Evolutionary conservation across 192 early-diverging fungal species (phyloP).

Genomic region (Rhizophlyctis rosea): DNA sequence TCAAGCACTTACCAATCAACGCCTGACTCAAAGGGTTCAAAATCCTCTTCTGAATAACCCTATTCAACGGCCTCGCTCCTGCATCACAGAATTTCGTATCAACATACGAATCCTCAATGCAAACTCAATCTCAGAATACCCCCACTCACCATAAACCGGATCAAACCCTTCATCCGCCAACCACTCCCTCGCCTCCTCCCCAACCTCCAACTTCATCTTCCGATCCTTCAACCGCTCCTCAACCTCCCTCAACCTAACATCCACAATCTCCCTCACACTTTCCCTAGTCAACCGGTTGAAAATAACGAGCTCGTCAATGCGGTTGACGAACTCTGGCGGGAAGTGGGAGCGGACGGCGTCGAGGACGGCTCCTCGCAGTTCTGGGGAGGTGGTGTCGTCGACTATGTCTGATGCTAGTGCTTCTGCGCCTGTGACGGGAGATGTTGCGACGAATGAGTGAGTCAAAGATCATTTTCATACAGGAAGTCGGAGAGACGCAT

Average conservation of each 20-base stretch:
- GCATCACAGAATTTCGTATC: not conserved
- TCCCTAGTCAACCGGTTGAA: conserved; percentile 61
- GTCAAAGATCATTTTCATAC: no score
- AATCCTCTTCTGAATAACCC: conserved; percentile 59
- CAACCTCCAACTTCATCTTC: conserved; percentile 45
- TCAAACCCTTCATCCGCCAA: conserved; percentile 64
- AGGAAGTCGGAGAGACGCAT: conserved; percentile 1
- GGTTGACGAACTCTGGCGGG: conserved; percentile 83
- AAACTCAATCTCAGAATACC: not conserved
- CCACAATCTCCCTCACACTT: conserved; percentile 55
- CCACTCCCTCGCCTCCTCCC: conserved; percentile 57
- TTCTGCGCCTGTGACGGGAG: no score
- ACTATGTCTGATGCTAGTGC: no score
- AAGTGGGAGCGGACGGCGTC: conserved; percentile 62
- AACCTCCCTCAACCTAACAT: conserved; percentile 31
- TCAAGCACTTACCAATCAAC: conserved; percentile 43
- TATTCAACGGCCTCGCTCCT: conserved; percentile 61
- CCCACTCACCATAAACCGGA: conserved; percentile 52
- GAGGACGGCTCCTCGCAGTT: conserved; percentile 8
- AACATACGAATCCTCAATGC: no score
- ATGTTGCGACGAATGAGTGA: no score
- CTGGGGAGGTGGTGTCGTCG: not conserved
- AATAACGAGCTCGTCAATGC: conserved; percentile 80
- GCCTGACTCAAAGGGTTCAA: conserved; percentile 53
- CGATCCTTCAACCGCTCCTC: conserved; percentile 6